phyloP scores from a whole-genome alignment of 305 asterid species.

The Stenogyne calaminthoides region DNA sequence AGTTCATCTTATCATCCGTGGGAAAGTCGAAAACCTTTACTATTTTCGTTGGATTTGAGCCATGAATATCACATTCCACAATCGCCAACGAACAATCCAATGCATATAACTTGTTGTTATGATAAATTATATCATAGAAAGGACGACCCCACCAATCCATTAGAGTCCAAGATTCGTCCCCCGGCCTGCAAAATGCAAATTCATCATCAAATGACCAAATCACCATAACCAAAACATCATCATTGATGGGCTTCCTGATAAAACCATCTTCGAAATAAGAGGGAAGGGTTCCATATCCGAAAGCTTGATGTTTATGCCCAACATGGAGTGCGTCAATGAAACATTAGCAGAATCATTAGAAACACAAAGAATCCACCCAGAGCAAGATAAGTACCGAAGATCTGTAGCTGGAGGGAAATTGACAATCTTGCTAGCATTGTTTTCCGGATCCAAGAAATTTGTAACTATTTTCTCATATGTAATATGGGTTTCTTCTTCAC shows the following conservation, averaged over 20 bases:
- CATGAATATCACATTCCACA: constrained; percentile 22
- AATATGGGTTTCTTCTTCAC: background rate
- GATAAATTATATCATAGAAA: constrained; percentile 20
- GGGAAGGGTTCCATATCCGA: no score
- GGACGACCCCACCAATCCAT: background rate
- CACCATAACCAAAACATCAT: constrained; percentile 23
- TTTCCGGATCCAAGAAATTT: constrained; percentile 12
- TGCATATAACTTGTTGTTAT: constrained; percentile 27
- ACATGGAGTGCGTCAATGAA: no score
- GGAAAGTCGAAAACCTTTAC: constrained; percentile 1
- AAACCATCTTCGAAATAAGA: background rate
- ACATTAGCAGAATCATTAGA: no score
- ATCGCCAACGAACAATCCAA: constrained; percentile 1
- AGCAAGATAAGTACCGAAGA: background rate
- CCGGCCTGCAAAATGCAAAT: constrained; percentile 27
- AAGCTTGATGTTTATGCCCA: no score
- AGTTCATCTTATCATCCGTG: no score
- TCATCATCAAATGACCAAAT: constrained; percentile 18
- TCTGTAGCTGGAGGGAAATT: background rate
- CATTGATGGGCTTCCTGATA: constrained; percentile 1
- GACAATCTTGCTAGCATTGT: background rate
- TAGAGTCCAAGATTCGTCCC: constrained; percentile 22
- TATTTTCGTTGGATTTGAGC: constrained; percentile 10
- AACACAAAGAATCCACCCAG: no score
- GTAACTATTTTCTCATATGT: background rate